phyloP scores from a whole-genome alignment of 169 alveolate species.

The Eimeria tenella region DNA sequence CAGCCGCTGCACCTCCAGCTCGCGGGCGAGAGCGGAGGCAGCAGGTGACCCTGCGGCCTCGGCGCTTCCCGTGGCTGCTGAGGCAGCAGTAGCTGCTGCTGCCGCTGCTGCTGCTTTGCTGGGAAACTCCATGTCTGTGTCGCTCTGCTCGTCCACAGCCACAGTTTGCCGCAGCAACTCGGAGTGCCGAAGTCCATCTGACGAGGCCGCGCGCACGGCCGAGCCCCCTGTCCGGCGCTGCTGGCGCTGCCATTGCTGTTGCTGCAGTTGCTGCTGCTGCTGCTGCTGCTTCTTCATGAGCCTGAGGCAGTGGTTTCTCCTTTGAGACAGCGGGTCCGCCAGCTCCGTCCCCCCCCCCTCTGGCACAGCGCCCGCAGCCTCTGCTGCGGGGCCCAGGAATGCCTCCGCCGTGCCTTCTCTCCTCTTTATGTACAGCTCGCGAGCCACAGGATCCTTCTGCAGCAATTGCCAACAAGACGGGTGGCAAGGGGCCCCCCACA shows the following conservation, averaged over 20 bases:
- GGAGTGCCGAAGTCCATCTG: not conserved
- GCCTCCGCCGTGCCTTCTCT: conserved; percentile 12
- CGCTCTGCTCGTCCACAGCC: not conserved
- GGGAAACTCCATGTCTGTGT: not conserved
- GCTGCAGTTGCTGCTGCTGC: conserved; percentile 31
- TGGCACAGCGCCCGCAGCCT: not conserved
- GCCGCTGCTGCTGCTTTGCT: not conserved
- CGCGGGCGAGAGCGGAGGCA: conserved; percentile 38
- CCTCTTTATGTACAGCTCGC: conserved; percentile 47
- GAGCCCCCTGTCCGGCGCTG: not conserved
- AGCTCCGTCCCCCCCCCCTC: not conserved
- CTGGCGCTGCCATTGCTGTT: not conserved
- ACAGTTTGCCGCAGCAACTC: not conserved
- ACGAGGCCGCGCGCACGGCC: conserved; percentile 12
- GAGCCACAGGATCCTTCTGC: conserved; percentile 56
- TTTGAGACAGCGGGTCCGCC: conserved; percentile 10
- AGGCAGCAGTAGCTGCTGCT: conserved; percentile 18
- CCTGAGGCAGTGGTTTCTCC: conserved; percentile 11
- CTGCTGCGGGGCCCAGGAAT: not conserved
- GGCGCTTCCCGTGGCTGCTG: not conserved
- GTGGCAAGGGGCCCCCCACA: conserved; percentile 5
- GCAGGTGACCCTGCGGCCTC: not conserved
- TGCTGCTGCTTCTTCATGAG: conserved; percentile 49
- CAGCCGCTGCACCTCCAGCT: conserved; percentile 56
- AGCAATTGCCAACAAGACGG: conserved; percentile 73